Percentiles rank a stretch among this genome's conserved stretches.
These are phyloP conservation scores for Aspergillus bridgeri DNA, from an alignment of 495 filamentous ascomycete genomes.

Conservation along the genomic window DNA sequence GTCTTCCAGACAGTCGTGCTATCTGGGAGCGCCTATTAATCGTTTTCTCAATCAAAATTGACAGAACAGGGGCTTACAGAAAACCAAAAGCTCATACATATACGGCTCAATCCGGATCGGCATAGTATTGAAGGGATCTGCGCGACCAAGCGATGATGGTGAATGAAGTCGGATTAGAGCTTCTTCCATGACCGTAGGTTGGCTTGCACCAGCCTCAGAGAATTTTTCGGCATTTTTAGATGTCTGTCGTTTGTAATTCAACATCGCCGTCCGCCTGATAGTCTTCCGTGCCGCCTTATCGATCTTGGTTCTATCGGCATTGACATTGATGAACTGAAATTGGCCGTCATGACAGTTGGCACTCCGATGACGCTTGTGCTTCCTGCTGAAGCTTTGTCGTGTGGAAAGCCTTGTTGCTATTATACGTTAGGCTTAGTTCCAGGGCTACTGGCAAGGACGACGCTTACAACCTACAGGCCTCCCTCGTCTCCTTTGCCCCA, in stretches of 20 bases:
- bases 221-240: neutral
- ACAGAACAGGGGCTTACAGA: too few relatives aligned
- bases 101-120: slow-evolving; percentile 1
- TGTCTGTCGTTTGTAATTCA: neutral
- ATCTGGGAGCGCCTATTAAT: neutral
- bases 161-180: neutral
- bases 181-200: neutral
- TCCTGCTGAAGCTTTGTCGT: neutral
- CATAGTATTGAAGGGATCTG: slow-evolving; percentile 5
- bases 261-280: neutral
- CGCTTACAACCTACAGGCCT: neutral
- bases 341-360: neutral
- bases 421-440: neutral
- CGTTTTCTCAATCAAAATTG: too few relatives aligned
- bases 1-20: neutral
- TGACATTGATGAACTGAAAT: neutral
- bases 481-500: neutral
- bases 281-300: neutral
- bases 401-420: neutral
- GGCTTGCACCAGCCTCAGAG: neutral
- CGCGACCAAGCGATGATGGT: neutral
- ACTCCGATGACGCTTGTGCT: neutral
- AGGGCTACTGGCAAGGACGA: neutral
- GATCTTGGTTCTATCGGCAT: neutral
- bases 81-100: neutral